Evolutionary conservation across 179 eudicot genomes (phyloP), one percentile per base, ranked within the genome.

Genomic region (Amaranthus tricolor): DNA sequence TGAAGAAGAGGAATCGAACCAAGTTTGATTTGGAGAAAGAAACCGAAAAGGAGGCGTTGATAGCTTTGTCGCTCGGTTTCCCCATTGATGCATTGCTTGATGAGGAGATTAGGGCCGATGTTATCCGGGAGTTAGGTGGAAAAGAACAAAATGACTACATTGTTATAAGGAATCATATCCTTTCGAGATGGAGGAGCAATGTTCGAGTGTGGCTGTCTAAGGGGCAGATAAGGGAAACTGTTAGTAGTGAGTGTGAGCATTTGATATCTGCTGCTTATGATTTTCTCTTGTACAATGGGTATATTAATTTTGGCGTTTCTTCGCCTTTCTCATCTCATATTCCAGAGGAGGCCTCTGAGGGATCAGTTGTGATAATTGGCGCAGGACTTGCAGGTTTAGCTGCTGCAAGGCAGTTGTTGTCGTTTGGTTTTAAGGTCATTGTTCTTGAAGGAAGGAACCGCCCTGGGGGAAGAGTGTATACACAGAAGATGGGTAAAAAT

Each of bases 311-410:
- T 64, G 98, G 98, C 17, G 94, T 94, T 73, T 90, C 87, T 0
- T 69, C 81, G 0, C 77, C 94, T 54, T 87, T 90, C 72, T 81
- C 79, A 47, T 81, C 97, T 81, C 86, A 80, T 53, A 76, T 81
- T 64, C 88, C 94, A 1, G 94, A 89, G 76, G 97, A 88, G 82
- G 86, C 85, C 8, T 79, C 74, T 9, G 92, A 87, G 77, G 91
- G 90, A 61, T 92, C 97, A 69, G 97, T 94, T 57, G 85, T 94
- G 74, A 88, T 94, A 70, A 75, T 94, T 69, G 98, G 98, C 44
- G 97, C 97, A 0, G 97, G 98, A 50, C 93, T 94, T 80, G 86
- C 98, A 15, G 98, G 98, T 44, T 86, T 94, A 78, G 92, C 98
- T 73, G 98, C 98, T 14, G 98, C 98, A n/a, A 88, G 91, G 77